phyloP scores from a whole-genome alignment of 192 early-diverging fungal genomes.

The Mortierella claussenii region DNA sequence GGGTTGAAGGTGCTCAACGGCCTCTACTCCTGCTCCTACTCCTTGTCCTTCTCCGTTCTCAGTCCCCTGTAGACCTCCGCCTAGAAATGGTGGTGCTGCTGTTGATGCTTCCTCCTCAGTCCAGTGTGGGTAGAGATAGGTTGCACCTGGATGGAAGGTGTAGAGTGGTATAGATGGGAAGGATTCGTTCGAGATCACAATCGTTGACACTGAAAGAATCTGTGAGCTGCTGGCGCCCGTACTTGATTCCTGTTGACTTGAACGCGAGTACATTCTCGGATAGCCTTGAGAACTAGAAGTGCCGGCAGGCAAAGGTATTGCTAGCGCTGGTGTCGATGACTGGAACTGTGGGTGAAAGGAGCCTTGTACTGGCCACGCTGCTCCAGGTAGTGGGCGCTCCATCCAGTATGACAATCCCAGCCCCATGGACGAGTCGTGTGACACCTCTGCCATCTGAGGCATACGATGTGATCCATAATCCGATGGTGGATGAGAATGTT shows the following conservation, averaged over 20 bases:
- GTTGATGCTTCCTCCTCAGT: not conserved
- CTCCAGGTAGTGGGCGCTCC: not conserved
- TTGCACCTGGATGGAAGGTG: not conserved
- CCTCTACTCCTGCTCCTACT: not conserved
- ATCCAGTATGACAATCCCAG: not conserved
- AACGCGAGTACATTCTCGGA: not conserved
- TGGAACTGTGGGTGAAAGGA: constrained; percentile 3
- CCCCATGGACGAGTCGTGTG: not conserved
- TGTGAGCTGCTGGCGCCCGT: not conserved
- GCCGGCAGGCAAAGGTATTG: not conserved
- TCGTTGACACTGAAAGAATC: not conserved
- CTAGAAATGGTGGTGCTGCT: not conserved
- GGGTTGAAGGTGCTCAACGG: not conserved
- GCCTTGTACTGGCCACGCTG: not conserved
- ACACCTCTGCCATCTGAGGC: constrained; percentile 3
- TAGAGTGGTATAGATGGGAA: constrained; percentile 15
- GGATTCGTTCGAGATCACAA: constrained; percentile 23
- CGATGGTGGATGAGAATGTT: not conserved
- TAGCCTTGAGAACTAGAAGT: not conserved
- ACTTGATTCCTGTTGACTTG: not conserved
- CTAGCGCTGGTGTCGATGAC: not conserved
- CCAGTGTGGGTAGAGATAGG: not conserved
- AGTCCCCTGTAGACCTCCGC: too few species aligned
- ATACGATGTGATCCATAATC: not conserved
- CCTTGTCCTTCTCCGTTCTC: too few species aligned